Evolutionary conservation across 345 rosid species (phyloP), one percentile per base, ranked within the genome.

Genomic region (Rhodamnia rubescens): DNA sequence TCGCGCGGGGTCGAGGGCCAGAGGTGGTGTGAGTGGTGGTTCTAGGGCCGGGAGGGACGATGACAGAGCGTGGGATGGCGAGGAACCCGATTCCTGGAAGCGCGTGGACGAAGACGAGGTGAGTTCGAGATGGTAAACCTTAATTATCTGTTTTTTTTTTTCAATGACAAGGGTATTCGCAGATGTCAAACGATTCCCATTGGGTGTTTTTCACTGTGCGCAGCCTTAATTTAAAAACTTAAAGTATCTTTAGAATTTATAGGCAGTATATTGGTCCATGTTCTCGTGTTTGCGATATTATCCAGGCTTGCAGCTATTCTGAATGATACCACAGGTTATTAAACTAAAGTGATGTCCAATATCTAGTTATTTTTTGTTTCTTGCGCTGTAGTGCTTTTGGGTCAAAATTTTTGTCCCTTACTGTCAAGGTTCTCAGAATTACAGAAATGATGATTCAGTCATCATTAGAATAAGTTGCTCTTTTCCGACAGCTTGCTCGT

Each of bases 11-110:
- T 83, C 86, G 52, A 87, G 87, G 42, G 84, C 87, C 36, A 89
- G 90, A 16, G 86, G 87, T 69, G 74, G 74, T 20, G 84, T 83
- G 20, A 56, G 55, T 15, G 64, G 84, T 27, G 91, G 89, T 49
- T 85, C 85, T 15, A 89, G 87, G 64, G 85, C 87, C 5, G 88
- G 90, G 90, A 90, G 89, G 64, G 98, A 93, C 11, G 98, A 95
- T 36, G 95, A 94, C 81, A 88, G 89, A 40, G 86, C 83, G 36
- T 95, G 99, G 99, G 98, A 96, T 84, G 99, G 98, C 6, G 96
- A 88, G 24, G 99, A 97, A 87, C 99, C 99, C 82, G 95, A 92
- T 93, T 92, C 92, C 58, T 97, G 99, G 99, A 97, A 96, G 92
- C 90, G 95, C 47, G 99, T 97, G 3, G 93, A 96, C 85, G 99